Conservation (phyloP, 2,329 filamentous ascomycete species). For the Phaeosphaeria sp. region DNA sequence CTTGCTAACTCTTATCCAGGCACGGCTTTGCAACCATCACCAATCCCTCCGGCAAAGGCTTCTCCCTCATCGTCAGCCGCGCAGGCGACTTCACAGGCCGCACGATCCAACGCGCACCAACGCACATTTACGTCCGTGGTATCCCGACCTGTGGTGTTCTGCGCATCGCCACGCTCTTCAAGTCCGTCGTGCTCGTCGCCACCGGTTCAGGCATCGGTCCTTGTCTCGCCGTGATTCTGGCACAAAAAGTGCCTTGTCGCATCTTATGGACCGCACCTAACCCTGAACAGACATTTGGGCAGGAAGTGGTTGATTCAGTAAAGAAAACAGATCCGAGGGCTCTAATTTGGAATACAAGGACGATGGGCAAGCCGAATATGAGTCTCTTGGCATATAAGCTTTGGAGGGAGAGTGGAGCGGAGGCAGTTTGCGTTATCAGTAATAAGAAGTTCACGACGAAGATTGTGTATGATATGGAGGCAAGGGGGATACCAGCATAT, state of each 20-base stretch:
- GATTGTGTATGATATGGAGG: constrained; percentile 74
- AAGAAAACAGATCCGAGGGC: constrained; percentile 65
- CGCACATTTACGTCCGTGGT: constrained; percentile 46
- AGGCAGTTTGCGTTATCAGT: constrained; percentile 77
- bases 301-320: constrained; percentile 66
- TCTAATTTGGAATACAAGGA: constrained; percentile 71
- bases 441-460: constrained; percentile 73
- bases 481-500: constrained; percentile 70
- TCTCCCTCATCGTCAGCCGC: constrained; percentile 46
- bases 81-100: constrained; percentile 49
- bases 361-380: constrained; percentile 68
- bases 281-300: constrained; percentile 70
- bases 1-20: constrained; percentile 1
- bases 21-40: constrained; percentile 51
- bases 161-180: constrained; percentile 45
- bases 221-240: constrained; percentile 61
- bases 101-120: constrained; percentile 40
- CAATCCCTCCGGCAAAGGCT: constrained; percentile 34
- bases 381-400: constrained; percentile 63
- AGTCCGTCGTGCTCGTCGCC: constrained; percentile 45
- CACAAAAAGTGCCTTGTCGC: constrained; percentile 57
- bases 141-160: constrained; percentile 46
- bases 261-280: constrained; percentile 75
- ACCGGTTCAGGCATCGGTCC: constrained; percentile 49
- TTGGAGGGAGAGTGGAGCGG: constrained; percentile 59